Evolutionary conservation across 805 yeast species (phyloP).

Genomic region (Kuraishia hungarica): DNA sequence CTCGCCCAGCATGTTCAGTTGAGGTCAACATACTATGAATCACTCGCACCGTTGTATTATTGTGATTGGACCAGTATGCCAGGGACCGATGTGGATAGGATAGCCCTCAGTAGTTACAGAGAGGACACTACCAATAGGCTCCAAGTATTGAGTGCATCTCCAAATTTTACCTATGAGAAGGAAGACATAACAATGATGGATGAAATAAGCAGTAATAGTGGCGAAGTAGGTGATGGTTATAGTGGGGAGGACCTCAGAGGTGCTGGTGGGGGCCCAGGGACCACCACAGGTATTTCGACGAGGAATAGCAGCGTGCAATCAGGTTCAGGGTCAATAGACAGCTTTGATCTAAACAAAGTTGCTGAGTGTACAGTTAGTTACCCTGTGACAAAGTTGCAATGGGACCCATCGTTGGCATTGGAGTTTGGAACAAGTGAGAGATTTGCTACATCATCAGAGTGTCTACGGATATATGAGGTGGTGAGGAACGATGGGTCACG

Average conservation of each 20-base stretch:
- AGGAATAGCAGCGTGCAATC: constrained; percentile 3
- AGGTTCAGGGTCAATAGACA: constrained; percentile 9
- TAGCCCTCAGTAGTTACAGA: constrained; percentile 70
- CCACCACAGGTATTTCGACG: too few species aligned
- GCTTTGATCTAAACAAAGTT: constrained; percentile 34
- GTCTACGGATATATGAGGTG: constrained; percentile 42
- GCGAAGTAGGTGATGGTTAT: constrained; percentile 16
- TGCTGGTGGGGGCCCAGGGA: constrained; percentile 3
- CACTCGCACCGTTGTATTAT: constrained; percentile 40
- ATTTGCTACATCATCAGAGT: constrained; percentile 66
- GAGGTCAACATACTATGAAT: constrained; percentile 33
- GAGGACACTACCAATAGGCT: constrained; percentile 70
- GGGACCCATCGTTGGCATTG: constrained; percentile 49
- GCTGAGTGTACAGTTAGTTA: constrained; percentile 49
- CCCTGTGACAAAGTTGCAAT: constrained; percentile 65
- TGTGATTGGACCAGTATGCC: constrained; percentile 41
- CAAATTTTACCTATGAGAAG: constrained; percentile 7
- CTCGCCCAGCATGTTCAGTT: background rate
- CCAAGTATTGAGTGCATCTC: constrained; percentile 35
- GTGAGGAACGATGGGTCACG: constrained; percentile 7
- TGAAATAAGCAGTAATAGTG: constrained; percentile 20
- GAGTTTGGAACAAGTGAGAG: constrained; percentile 25
- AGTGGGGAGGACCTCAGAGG: constrained; percentile 12
- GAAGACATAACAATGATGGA: constrained; percentile 7
- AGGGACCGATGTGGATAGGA: constrained; percentile 29